These are phyloP conservation scores for Coccomyxa sp. DNA, from an alignment of 139 green algal species.

Conservation along the genomic window DNA sequence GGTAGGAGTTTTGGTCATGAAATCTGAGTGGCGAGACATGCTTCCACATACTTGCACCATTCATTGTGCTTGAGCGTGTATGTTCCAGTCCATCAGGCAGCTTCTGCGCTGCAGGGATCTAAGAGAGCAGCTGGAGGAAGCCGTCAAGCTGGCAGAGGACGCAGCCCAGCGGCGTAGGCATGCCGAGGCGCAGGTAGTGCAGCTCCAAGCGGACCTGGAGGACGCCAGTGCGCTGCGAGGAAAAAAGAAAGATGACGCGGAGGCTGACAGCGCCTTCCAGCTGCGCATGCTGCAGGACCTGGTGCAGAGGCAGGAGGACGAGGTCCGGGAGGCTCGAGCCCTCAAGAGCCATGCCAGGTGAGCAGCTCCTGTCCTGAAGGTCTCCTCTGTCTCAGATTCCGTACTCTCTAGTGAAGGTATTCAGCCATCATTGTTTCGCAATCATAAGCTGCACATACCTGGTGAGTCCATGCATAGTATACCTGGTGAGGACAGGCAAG, in stretches of 20 bases:
- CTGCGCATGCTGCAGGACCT: neutral
- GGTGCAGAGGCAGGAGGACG: neutral
- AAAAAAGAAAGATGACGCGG: too few relatives aligned
- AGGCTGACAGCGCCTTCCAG: neutral
- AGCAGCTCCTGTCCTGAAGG: neutral
- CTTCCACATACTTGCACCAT: too few relatives aligned
- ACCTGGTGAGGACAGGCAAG: neutral
- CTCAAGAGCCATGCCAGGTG: conserved; percentile 8
- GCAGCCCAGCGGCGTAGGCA: neutral
- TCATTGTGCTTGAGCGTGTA: neutral
- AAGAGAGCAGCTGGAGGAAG: conserved; percentile 8
- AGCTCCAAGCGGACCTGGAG: neutral
- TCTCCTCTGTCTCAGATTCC: too few relatives aligned
- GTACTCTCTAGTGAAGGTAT: neutral
- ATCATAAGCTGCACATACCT: neutral
- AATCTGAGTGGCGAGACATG: neutral
- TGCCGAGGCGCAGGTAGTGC: neutral
- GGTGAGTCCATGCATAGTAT: neutral
- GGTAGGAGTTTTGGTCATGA: neutral
- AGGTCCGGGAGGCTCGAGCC: conserved; percentile 1
- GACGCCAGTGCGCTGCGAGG: too few relatives aligned
- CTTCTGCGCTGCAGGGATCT: neutral
- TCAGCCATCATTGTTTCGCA: neutral
- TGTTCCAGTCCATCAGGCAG: neutral
- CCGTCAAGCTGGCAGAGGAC: neutral